A percentile compares a stretch with the other conserved stretches of the same genome.
Evolutionary conservation across 495 filamentous ascomycete genomes (phyloP).

Genomic region (Pyrenula aspistea): DNA sequence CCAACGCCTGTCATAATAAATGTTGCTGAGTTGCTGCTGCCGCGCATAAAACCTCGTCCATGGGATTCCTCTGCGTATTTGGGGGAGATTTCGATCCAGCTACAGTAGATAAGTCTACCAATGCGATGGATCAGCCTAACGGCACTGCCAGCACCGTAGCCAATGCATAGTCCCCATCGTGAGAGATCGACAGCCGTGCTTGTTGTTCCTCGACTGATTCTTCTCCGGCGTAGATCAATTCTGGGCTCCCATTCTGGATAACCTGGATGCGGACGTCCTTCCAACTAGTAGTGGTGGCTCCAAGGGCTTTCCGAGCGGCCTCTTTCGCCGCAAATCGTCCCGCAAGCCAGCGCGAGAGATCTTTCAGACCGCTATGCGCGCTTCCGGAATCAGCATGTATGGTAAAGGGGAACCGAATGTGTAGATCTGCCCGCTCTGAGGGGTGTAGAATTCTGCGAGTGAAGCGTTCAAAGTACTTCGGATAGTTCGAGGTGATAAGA

Average conservation of each 20-base stretch:
- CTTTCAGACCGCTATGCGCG: constrained; percentile 23
- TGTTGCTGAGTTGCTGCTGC: too few relatives aligned
- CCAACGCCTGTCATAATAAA: too few relatives aligned
- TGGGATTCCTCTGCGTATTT: too few relatives aligned
- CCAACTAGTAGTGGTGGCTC: constrained; percentile 22
- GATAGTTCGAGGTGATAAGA: constrained; percentile 24
- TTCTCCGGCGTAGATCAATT: constrained; percentile 24
- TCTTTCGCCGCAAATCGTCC: constrained; percentile 38
- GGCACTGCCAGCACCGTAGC: constrained; percentile 34
- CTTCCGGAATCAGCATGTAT: constrained; percentile 1
- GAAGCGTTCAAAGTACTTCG: constrained; percentile 31
- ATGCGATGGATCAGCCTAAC: too few relatives aligned
- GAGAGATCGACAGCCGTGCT: constrained; percentile 38
- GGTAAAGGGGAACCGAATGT: constrained; percentile 8
- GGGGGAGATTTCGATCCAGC: too few relatives aligned
- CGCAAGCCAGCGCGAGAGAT: constrained; percentile 28
- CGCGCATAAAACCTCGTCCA: too few relatives aligned
- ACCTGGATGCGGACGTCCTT: constrained; percentile 27
- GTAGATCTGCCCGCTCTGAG: constrained; percentile 28
- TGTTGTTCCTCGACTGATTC: constrained; percentile 14
- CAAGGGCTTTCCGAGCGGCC: constrained; percentile 35
- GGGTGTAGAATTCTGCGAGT: constrained; percentile 37
- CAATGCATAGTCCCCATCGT: constrained; percentile 49
- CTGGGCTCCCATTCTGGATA: constrained; percentile 21
- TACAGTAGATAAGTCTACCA: too few relatives aligned